Base-by-base conservation (phyloP, 2,329 filamentous ascomycete species). In the Aquanectria penicillioides region DNA sequence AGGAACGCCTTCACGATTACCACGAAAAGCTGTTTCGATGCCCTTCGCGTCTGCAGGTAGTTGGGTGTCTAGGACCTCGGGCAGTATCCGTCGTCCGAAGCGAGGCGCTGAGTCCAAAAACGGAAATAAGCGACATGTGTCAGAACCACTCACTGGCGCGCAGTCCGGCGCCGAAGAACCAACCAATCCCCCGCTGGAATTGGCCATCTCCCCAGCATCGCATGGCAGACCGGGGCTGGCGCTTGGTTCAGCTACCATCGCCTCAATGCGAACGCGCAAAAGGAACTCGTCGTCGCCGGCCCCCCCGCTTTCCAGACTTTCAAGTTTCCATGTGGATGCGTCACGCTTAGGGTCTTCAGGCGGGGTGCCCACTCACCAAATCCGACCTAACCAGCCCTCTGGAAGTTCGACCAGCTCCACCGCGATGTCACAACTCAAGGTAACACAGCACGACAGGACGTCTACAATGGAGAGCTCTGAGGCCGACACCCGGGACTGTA, bases 391-490 rank as follows among this genome's bases (percentile, higher is more conserved):
- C 59, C 81, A 81, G 58, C 74, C 78, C 46, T 81, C 79, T 36
- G 75, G 75, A 63, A 73, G 78, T 73, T 74, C 73, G 50, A 73
- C 76, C 57, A 78, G 79, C 72, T 79, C 78, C 67, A 74, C 75
- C 53, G 75, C 75, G 55, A 79, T 78, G 73, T 77, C 75, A 58
- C 75, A 76, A 59, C 68, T 72, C 36, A 68, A 72, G 61, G 65
- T 65, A 55, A 70, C 71, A 22, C 69, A 71, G 17, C 68, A 73
- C 59, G 75, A 76, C 47, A 68, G 71, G 49, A 70, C 69, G 7
- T 91, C 89, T 20, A 90, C 88, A 23, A 80, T 89, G 63, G 85
- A 87, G 61, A 89, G 88, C 59, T 92, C 89, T 23, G 91, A 93
- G 67, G 84, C n/a, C n/a, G n/a, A 92, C 59, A 80, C 79, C 61